These are phyloP conservation scores for Pseudoscleropodium purum DNA, from an alignment of 225 moss, liverwort and hornwort genomes.

Conservation along the genomic window DNA sequence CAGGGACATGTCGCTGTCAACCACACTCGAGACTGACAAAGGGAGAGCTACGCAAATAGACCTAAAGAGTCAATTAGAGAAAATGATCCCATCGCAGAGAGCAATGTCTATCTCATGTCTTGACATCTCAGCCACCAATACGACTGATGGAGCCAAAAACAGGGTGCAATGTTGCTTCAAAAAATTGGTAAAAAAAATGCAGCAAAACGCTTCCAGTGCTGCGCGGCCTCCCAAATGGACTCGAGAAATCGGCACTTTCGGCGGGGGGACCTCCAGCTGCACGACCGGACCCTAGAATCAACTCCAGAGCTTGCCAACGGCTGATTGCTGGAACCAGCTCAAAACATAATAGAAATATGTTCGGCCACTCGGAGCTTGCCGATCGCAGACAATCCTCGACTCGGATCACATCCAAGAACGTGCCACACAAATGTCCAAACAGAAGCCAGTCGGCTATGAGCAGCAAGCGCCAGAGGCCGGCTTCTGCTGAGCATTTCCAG, in stretches of 20 bases:
- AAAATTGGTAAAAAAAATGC: slow-evolving; percentile 19
- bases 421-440: neutral
- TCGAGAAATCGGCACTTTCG: slow-evolving; percentile 9
- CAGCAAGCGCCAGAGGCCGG: slow-evolving; percentile 57
- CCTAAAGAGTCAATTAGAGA: slow-evolving; percentile 19
- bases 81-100: slow-evolving; percentile 19
- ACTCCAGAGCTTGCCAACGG: slow-evolving; percentile 19
- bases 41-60: slow-evolving; percentile 14
- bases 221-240: slow-evolving; percentile 1
- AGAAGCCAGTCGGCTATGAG: slow-evolving; percentile 19
- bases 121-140: slow-evolving; percentile 4
- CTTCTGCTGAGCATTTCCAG: slow-evolving; percentile 62
- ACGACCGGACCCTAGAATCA: slow-evolving; percentile 1
- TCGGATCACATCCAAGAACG: slow-evolving; percentile 3
- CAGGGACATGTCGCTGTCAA: neutral
- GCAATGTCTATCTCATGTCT: slow-evolving; percentile 14
- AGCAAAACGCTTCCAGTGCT: slow-evolving; percentile 13
- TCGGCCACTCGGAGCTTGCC: slow-evolving; percentile 9
- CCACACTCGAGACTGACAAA: slow-evolving; percentile 3
- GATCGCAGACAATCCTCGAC: slow-evolving; percentile 4
- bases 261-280: slow-evolving; percentile 1
- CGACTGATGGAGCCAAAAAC: slow-evolving; percentile 14
- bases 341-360: neutral
- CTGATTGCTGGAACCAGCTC: slow-evolving; percentile 2
- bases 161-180: slow-evolving; percentile 34